Base-by-base conservation (phyloP, 1,139 yeast genomes). In the Sugiyamaella novakii region DNA sequence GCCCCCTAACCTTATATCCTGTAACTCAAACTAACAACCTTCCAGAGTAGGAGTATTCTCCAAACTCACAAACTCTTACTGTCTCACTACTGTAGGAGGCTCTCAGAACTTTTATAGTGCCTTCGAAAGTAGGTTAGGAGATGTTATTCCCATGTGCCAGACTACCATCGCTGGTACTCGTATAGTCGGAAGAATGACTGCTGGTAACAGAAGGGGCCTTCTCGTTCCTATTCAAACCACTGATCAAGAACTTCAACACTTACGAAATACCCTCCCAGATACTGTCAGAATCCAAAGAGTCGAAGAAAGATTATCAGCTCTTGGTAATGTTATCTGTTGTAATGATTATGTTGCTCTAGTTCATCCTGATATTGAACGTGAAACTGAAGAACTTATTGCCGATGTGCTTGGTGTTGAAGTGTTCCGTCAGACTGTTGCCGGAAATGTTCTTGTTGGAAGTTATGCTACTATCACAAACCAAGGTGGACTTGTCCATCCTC, bases 361-460 rank as follows among this genome's bases (percentile, higher is more conserved):
- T 46, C 99, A 94, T 71, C 99, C 99, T 47, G 99, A 94, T 74
- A 88, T 94, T 59, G 98, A 94, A 76, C 84, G 98, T 68, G 99
- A 94, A 72, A 94, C 98, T 47, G 99, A 94, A 74, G 99, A 94
- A 73, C 77, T 94, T 63, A 94, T 94, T 66, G 96, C 98, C 42
- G 99, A 94, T 71, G 96, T 91, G n/a, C 78, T 94, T 55, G 98
- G 98, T 53, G 99, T 94, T 47, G 99, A 94, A 72, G 99, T 94
- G 37, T 94, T 94, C 80, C 84, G 98, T 74, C 98, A 92, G 73
- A 94, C 98, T 47, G 91, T 94, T 60, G 97, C 98, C 15, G 98
- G 97, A 57, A 92, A 94, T 69, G 98, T 94, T 46, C 78, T 94
- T 56, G 98, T 94, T 51, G 99, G 99, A 50, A 86, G 96, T 12